Percentiles rank a stretch among this genome's conserved stretches.
phyloP scores from a whole-genome alignment of 306 rosid species.

The Castanospermum australe region DNA sequence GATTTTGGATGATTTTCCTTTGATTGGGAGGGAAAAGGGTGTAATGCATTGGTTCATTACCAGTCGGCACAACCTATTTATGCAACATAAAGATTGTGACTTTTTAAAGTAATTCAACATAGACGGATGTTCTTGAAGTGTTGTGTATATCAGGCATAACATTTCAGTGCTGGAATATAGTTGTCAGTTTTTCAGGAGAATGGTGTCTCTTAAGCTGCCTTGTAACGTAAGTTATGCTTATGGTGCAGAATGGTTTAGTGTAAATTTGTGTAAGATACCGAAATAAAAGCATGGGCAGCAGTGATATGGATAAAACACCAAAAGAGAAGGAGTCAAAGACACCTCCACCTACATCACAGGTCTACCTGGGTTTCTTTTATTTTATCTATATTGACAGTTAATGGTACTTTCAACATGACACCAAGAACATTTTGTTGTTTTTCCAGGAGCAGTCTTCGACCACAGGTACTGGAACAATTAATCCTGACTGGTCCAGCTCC shows the following conservation, averaged over 20 bases:
- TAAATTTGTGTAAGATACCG: conserved; percentile 31
- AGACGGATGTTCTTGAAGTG: conserved; percentile 13
- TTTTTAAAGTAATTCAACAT: conserved; percentile 7
- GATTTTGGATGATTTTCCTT: conserved; percentile 14
- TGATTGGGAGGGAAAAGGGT: conserved; percentile 20
- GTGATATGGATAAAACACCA: conserved; percentile 77
- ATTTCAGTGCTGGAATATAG: neutral
- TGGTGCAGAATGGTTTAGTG: conserved; percentile 59
- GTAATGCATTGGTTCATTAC: conserved; percentile 7
- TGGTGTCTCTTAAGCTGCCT: conserved; percentile 17
- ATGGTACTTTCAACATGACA: neutral
- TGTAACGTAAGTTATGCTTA: conserved; percentile 34
- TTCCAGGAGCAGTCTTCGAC: conserved; percentile 83
- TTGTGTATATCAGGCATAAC: neutral
- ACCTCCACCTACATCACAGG: conserved; percentile 73
- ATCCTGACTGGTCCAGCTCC: conserved; percentile 94
- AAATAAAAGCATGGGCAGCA: conserved; percentile 64
- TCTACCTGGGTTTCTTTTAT: conserved; percentile 34
- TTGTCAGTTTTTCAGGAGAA: neutral
- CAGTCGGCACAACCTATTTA: neutral
- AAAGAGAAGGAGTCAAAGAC: conserved; percentile 82
- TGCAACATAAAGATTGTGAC: neutral
- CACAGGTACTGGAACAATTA: conserved; percentile 59
- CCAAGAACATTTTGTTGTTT: conserved; percentile 10
- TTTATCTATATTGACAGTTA: conserved; percentile 10